A percentile compares a stretch with the other conserved stretches of the same genome.
Conservation (phyloP, 192 early-diverging fungal species). For the Umbelopsis ramanniana region DNA sequence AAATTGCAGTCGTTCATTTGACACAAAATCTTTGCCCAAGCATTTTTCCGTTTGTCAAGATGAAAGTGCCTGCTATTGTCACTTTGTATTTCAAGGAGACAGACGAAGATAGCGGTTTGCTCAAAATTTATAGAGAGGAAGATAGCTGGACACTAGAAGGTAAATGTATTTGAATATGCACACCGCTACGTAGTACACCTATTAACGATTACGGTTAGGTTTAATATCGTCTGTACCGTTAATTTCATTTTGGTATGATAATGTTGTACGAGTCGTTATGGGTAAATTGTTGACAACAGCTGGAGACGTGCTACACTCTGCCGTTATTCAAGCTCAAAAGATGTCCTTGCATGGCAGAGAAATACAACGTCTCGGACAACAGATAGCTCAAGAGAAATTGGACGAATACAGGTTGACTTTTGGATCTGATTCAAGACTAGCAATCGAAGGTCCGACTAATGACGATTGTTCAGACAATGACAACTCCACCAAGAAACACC, state of each 20-base stretch:
- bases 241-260: constrained; percentile 60
- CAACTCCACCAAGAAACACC: not conserved
- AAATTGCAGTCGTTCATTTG: constrained; percentile 55
- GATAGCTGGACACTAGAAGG: constrained; percentile 65
- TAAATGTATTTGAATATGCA: not conserved
- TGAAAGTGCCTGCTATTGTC: constrained; percentile 56
- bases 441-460: constrained; percentile 8
- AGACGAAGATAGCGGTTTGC: constrained; percentile 43
- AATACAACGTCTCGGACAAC: constrained; percentile 35
- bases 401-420: constrained; percentile 38
- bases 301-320: constrained; percentile 55
- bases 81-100: constrained; percentile 55
- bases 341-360: constrained; percentile 38
- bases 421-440: not conserved
- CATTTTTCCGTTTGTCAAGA: constrained; percentile 50
- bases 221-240: constrained; percentile 59
- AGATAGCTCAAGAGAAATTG: constrained; percentile 43
- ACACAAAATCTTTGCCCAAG: constrained; percentile 56
- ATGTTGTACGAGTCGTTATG: constrained; percentile 52
- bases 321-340: constrained; percentile 35
- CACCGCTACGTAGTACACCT: not conserved
- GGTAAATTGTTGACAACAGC: constrained; percentile 51
- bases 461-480: not conserved
- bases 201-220: constrained; percentile 23
- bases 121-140: constrained; percentile 58